These are phyloP conservation scores for Histomonas meleagridis DNA, from an alignment of 208 protist species.

Conservation along the genomic window DNA sequence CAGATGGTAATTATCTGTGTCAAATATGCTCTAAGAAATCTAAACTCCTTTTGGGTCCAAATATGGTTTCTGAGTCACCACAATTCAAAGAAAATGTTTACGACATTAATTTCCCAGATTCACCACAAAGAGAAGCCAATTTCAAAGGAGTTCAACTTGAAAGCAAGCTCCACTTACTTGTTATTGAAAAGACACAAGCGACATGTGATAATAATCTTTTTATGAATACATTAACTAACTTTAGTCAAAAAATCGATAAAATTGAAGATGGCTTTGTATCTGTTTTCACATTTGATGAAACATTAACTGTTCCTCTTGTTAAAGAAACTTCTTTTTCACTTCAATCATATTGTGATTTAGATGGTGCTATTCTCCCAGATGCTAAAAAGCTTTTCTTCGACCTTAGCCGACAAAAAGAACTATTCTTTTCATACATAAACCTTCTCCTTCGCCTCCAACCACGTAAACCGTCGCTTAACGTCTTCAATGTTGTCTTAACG, in stretches of 20 bases:
- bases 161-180: background rate
- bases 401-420: background rate
- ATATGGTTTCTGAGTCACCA: background rate
- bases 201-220: background rate
- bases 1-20: background rate
- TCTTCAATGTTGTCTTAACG: background rate
- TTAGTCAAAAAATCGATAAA: background rate
- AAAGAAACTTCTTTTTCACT: background rate
- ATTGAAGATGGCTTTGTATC: background rate
- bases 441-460: background rate
- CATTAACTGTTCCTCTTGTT: background rate
- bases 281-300: background rate
- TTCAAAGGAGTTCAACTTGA: background rate
- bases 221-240: background rate
- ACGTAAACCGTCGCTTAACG: background rate
- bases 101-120: background rate
- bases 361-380: background rate
- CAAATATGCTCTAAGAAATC: background rate
- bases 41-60: background rate
- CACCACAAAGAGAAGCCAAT: background rate
- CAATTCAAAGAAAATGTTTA: background rate
- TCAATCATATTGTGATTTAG: background rate
- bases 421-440: background rate
- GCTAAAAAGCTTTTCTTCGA: background rate
- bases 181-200: background rate